Conservation (phyloP, 257 asterid genomes). For the Ocimum tenuiflorum region DNA sequence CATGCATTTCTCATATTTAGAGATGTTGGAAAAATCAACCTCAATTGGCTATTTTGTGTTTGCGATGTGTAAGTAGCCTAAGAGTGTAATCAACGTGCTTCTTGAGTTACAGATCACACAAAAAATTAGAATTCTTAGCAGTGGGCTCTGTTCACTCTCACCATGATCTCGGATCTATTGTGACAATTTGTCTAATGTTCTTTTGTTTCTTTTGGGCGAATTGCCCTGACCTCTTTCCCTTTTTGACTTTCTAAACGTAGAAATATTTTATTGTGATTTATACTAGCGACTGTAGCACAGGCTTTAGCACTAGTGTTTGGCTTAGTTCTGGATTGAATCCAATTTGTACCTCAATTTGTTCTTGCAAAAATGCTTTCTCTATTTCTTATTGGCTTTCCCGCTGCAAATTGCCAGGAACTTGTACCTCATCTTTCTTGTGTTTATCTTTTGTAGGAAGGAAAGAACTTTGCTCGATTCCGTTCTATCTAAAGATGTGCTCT, state of each 20-base stretch:
- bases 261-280: background rate
- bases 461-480: conserved; percentile 54
- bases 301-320: background rate
- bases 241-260: background rate
- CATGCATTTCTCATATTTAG: background rate
- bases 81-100: background rate
- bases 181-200: background rate
- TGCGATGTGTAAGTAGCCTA: background rate
- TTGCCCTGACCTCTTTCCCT: background rate
- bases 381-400: background rate
- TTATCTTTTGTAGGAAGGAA: conserved; percentile 55
- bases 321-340: background rate
- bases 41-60: background rate
- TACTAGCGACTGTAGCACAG: background rate
- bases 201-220: background rate
- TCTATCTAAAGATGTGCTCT: conserved; percentile 51
- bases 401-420: background rate
- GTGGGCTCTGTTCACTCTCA: background rate
- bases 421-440: background rate
- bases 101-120: background rate
- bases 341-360: background rate
- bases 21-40: background rate
- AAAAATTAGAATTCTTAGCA: background rate
- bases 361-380: background rate
- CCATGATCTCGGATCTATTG: background rate